Percentiles rank a stretch among this genome's conserved stretches.
Conservation (phyloP, 257 asterid genomes). For the Solanum chilense region DNA sequence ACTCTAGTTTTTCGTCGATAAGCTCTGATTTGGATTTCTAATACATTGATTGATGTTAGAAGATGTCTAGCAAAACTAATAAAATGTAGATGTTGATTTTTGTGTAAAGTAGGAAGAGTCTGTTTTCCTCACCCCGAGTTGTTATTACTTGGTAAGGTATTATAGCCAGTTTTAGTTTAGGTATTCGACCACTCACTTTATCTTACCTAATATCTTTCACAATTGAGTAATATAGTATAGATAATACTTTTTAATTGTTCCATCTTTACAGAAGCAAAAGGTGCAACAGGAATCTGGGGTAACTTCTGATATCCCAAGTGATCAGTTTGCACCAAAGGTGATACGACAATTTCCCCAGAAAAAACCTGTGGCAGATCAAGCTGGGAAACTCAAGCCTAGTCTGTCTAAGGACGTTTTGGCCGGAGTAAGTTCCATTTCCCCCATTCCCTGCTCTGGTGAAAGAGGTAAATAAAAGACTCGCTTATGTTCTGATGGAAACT, state of each 20-base stretch:
- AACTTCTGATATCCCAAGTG: neutral
- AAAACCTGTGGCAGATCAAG: constrained; percentile 33
- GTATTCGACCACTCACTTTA: neutral
- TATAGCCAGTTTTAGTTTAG: neutral
- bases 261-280: constrained; percentile 54
- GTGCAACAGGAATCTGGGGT: constrained; percentile 24
- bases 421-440: constrained; percentile 36
- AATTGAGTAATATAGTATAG: neutral
- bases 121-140: neutral
- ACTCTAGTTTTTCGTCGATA: too few relatives aligned
- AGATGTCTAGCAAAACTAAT: too few relatives aligned
- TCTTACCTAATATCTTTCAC: neutral
- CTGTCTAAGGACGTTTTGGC: constrained; percentile 55
- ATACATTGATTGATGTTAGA: too few relatives aligned
- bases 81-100: neutral
- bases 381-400: constrained; percentile 29
- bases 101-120: neutral
- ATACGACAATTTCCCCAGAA: constrained; percentile 54
- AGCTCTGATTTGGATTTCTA: too few relatives aligned
- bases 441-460: neutral
- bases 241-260: neutral
- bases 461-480: neutral
- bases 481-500: neutral
- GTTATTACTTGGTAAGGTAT: neutral
- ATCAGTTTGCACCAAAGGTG: constrained; percentile 33